A percentile compares a stretch with the other conserved stretches of the same genome.
Conservation (phyloP, 495 filamentous ascomycete species). For the Darksidea phi region DNA sequence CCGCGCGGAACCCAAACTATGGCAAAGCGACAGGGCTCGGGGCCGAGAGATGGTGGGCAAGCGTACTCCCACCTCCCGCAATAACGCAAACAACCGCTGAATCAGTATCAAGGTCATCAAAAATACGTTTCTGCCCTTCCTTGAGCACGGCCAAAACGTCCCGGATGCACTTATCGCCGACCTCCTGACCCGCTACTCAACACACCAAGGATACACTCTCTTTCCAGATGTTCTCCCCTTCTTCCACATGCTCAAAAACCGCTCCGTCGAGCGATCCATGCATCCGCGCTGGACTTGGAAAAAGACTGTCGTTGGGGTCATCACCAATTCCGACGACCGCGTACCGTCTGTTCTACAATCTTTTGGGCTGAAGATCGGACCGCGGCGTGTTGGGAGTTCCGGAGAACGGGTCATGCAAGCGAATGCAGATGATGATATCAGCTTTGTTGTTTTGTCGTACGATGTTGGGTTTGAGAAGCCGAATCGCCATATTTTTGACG, state of each 20-base stretch:
- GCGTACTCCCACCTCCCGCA: constrained; percentile 40
- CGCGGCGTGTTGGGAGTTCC: constrained; percentile 17
- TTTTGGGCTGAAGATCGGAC: constrained; percentile 59
- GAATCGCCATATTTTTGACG: constrained; percentile 59
- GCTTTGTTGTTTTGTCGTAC: constrained; percentile 70
- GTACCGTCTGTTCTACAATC: constrained; percentile 60
- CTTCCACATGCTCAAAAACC: constrained; percentile 49
- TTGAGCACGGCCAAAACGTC: constrained; percentile 34
- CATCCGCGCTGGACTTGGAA: constrained; percentile 40
- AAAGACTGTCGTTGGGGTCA: constrained; percentile 58
- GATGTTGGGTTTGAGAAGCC: constrained; percentile 73
- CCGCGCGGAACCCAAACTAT: constrained; percentile 62
- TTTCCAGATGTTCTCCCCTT: constrained; percentile 56
- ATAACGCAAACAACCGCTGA: background rate
- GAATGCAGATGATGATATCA: constrained; percentile 51
- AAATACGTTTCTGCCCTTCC: constrained; percentile 48
- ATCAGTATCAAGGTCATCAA: constrained; percentile 41
- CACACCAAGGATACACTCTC: constrained; percentile 59
- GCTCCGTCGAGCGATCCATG: constrained; percentile 3
- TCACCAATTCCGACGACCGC: constrained; percentile 78
- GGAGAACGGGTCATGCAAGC: constrained; percentile 2
- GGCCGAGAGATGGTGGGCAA: constrained; percentile 68
- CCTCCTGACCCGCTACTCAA: constrained; percentile 62
- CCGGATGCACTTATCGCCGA: constrained; percentile 53
- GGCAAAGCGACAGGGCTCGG: constrained; percentile 59